These are phyloP conservation scores for Globisporangium viniferum DNA, from an alignment of 352 stramenopile species.

Conservation along the genomic window DNA sequence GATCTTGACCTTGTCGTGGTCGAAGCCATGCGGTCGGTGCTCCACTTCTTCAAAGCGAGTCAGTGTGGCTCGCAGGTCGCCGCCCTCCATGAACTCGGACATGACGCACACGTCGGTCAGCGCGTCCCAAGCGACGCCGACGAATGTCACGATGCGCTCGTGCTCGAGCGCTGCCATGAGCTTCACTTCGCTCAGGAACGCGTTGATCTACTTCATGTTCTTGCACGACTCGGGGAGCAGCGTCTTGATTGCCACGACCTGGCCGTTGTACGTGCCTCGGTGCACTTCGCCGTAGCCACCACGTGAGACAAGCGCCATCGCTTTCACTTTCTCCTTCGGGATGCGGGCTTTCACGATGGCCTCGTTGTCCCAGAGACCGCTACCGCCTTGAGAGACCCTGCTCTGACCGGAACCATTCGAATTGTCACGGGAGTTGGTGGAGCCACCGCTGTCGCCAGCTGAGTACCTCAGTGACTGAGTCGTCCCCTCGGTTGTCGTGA, in stretches of 20 bases:
- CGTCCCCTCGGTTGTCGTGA: too few relatives aligned
- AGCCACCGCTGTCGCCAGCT: too few relatives aligned
- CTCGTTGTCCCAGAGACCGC: too few relatives aligned
- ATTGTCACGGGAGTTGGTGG: too few relatives aligned
- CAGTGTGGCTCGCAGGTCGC: conserved; percentile 38
- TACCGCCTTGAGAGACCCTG: too few relatives aligned
- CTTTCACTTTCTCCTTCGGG: too few relatives aligned
- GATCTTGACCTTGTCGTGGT: too few relatives aligned
- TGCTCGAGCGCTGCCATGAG: conserved; percentile 17
- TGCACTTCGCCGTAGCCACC: conserved; percentile 47
- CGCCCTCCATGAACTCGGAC: conserved; percentile 38
- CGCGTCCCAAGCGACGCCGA: conserved; percentile 46
- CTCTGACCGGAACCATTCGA: too few relatives aligned
- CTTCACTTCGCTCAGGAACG: conserved; percentile 42
- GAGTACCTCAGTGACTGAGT: too few relatives aligned
- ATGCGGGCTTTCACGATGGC: too few relatives aligned
- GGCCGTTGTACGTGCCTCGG: conserved; percentile 25
- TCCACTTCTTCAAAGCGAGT: conserved; percentile 27
- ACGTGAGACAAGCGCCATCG: conserved; percentile 15
- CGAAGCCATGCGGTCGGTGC: conserved; percentile 26
- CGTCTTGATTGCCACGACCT: conserved; percentile 42
- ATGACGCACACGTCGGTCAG: conserved; percentile 36
- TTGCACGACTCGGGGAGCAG: conserved; percentile 26
- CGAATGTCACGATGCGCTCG: conserved; percentile 31
- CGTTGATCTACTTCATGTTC: conserved; percentile 27